These are phyloP conservation scores for Tetrahymena elliotti DNA, from an alignment of 73 alveolate genomes.

Conservation along the genomic window DNA sequence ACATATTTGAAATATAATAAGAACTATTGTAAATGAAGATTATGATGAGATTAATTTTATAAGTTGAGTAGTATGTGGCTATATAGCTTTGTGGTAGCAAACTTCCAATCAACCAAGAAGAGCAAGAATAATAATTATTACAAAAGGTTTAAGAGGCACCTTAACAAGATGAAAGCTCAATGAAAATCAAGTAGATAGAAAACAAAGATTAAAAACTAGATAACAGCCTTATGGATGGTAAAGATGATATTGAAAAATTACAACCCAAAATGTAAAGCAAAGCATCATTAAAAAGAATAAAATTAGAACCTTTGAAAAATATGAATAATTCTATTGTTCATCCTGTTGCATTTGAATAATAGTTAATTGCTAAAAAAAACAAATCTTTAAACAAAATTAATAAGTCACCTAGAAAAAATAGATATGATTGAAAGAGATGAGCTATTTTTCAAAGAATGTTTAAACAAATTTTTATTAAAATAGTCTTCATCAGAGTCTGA, in stretches of 20 bases:
- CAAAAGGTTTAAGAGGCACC: background rate
- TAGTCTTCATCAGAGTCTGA: background rate
- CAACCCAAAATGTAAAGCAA: too few relatives aligned
- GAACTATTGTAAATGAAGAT: background rate
- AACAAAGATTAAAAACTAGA: background rate
- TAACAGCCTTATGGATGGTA: background rate
- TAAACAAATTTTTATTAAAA: background rate
- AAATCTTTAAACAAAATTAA: background rate
- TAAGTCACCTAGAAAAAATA: background rate
- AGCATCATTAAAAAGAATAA: background rate
- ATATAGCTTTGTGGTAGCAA: background rate
- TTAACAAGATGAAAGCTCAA: background rate
- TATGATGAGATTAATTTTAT: background rate
- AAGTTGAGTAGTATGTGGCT: background rate
- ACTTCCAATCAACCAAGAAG: background rate
- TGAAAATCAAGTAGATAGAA: background rate
- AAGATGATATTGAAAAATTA: too few relatives aligned
- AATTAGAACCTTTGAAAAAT: background rate
- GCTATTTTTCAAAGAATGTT: background rate
- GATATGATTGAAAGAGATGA: background rate
- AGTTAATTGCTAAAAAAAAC: background rate
- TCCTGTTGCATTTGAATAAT: background rate
- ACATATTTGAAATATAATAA: background rate
- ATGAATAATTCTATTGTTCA: background rate
- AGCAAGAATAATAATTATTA: background rate